Conservation (phyloP, 495 filamentous ascomycete species). For the Penicillium cataractarum region DNA sequence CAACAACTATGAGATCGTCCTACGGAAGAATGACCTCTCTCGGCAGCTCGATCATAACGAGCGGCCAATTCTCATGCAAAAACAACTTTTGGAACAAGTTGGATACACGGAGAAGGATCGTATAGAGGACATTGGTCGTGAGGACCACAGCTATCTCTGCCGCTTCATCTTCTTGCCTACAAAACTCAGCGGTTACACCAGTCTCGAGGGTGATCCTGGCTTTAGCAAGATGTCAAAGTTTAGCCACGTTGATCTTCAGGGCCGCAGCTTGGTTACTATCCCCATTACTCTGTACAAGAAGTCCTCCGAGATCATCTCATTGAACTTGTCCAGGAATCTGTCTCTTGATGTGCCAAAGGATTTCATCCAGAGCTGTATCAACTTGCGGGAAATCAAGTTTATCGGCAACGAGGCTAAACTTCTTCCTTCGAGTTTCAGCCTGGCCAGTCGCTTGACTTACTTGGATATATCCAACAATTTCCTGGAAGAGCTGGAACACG, state of each 20-base stretch:
- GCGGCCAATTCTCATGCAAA: slow-evolving; percentile 88
- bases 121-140: slow-evolving; percentile 93
- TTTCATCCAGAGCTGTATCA: slow-evolving; percentile 91
- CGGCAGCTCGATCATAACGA: slow-evolving; percentile 78
- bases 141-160: slow-evolving; percentile 96
- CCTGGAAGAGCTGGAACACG: slow-evolving; percentile 82
- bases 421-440: slow-evolving; percentile 81
- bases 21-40: slow-evolving; percentile 90
- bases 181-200: slow-evolving; percentile 75
- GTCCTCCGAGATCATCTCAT: slow-evolving; percentile 87
- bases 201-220: slow-evolving; percentile 74
- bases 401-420: slow-evolving; percentile 87
- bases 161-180: slow-evolving; percentile 93
- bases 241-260: slow-evolving; percentile 88
- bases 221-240: slow-evolving; percentile 83
- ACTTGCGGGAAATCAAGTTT: slow-evolving; percentile 92
- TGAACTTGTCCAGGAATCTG: slow-evolving; percentile 91
- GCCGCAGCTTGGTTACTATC: slow-evolving; percentile 92
- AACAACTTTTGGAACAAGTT: slow-evolving; percentile 86
- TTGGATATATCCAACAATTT: slow-evolving; percentile 95
- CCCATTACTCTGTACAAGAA: slow-evolving; percentile 92
- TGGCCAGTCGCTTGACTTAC: slow-evolving; percentile 80
- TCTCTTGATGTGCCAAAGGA: slow-evolving; percentile 92
- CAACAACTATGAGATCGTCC: slow-evolving; percentile 91
- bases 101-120: slow-evolving; percentile 87